Base-by-base conservation (phyloP, 768 basidiomycete species). In the Pulveroboletus frians region DNA sequence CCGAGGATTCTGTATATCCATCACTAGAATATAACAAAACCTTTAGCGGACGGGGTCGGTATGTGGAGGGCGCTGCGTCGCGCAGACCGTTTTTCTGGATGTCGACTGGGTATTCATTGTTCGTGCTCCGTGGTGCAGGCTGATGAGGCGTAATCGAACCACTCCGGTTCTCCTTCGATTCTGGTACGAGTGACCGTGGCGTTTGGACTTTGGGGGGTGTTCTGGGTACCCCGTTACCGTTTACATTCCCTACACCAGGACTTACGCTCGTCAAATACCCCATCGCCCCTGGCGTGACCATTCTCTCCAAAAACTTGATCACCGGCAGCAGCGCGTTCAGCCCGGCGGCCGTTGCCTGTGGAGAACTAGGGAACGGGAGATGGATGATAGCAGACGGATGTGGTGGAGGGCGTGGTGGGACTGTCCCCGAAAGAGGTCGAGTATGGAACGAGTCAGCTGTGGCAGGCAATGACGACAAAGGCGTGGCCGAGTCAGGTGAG, bases 1-100 rank as follows among this genome's bases (percentile, higher is more conserved):
- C 83, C 21, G 86, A 88, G 9, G 89, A 88, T 67, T 97, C 94
- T 20, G 95, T 97, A 71, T 95, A 92, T 42, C 90, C 92, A 64
- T 94, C 92, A 15, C 84, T 78, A 15, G 85, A 87, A 67, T 91
- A 88, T 26, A 93, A 66, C 53, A 93, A 76, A 47, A 93, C 71
- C 62, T 90, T 89, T 47, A 83, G 71, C 5, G 86, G 87, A 27
- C 77, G 71, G 26, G 79, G 77, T 52, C 76, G 79, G 26, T 67
- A 47, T 67, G 60, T 23, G 13, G 55, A 64, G 61, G 26, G 58
- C 50, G 41, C 41, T 36, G 48, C 23, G 4, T 49, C 49, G 36
- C 39, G 61, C 50, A 50, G 58, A 50, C 48, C 51, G 34, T 8
- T 44, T 41, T 53, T 57, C 46, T 48, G 27, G 29, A 21, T 35